Evolutionary conservation across 2,329 filamentous ascomycete genomes (phyloP).

Genomic region (Dothistroma septosporum): DNA sequence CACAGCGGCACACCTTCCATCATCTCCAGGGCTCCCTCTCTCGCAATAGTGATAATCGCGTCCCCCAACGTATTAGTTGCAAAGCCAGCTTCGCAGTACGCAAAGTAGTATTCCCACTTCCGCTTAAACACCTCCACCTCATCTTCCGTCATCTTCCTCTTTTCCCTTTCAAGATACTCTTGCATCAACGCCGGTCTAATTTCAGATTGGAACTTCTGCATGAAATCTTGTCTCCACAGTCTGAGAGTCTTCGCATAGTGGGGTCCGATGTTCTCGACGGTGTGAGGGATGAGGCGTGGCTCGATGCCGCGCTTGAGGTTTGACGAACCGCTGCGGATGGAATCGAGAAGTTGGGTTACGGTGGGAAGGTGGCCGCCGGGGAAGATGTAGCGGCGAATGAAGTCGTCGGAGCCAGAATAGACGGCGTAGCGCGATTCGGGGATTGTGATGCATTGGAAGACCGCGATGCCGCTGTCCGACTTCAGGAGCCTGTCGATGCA

Average conservation of each 20-base stretch:
- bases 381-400: conserved; percentile 74
- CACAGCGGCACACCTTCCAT: conserved; percentile 66
- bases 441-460: conserved; percentile 76
- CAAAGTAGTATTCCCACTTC: conserved; percentile 77
- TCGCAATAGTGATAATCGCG: conserved; percentile 65
- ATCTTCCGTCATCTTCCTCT: conserved; percentile 52
- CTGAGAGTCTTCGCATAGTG: conserved; percentile 68
- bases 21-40: conserved; percentile 62
- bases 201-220: conserved; percentile 56
- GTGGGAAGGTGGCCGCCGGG: conserved; percentile 70
- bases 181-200: conserved; percentile 58
- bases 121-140: conserved; percentile 64
- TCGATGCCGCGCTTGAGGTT: conserved; percentile 42
- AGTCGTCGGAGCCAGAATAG: conserved; percentile 65
- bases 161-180: conserved; percentile 45
- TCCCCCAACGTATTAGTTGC: conserved; percentile 67
- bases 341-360: conserved; percentile 60
- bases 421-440: conserved; percentile 62
- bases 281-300: conserved; percentile 57
- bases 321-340: conserved; percentile 57
- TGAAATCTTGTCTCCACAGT: conserved; percentile 64
- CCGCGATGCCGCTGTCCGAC: conserved; percentile 60
- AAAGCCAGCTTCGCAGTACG: conserved; percentile 71
- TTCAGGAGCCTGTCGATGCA: conserved; percentile 63
- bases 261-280: conserved; percentile 67